Evolutionary conservation across 192 early-diverging fungal species (phyloP).

Genomic region (Paraglomus brasilianum): DNA sequence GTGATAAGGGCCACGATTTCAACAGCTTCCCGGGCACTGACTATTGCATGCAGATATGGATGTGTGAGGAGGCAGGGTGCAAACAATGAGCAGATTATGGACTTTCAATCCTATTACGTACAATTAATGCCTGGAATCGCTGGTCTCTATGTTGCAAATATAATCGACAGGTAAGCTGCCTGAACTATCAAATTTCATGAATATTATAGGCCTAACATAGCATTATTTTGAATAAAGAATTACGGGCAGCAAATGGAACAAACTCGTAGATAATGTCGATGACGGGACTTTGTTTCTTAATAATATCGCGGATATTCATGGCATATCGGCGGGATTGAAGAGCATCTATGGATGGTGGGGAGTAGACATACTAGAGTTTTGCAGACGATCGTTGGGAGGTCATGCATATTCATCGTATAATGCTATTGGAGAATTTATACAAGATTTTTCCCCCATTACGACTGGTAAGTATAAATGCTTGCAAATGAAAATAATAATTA

Average conservation of each 20-base stretch:
- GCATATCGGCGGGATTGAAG: slow-evolving; percentile 58
- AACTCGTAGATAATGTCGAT: background rate
- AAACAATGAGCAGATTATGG: slow-evolving; percentile 63
- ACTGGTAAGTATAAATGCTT: slow-evolving; percentile 36
- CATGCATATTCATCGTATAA: slow-evolving; percentile 70
- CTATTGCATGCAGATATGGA: slow-evolving; percentile 61
- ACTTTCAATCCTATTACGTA: slow-evolving; percentile 64
- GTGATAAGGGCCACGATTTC: slow-evolving; percentile 43
- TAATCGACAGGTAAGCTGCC: slow-evolving; percentile 37
- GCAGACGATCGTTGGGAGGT: slow-evolving; percentile 58
- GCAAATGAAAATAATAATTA: too few species aligned
- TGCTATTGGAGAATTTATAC: slow-evolving; percentile 57
- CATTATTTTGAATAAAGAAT: slow-evolving; percentile 16
- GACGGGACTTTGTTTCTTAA: slow-evolving; percentile 34
- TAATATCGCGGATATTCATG: slow-evolving; percentile 55
- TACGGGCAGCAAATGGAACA: slow-evolving; percentile 35
- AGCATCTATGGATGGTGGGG: slow-evolving; percentile 50
- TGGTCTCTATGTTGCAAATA: slow-evolving; percentile 48
- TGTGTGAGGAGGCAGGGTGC: slow-evolving; percentile 60
- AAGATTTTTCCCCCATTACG: slow-evolving; percentile 62
- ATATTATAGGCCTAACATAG: background rate
- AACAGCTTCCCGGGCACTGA: slow-evolving; percentile 50
- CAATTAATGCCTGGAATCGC: slow-evolving; percentile 57
- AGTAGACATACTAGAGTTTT: slow-evolving; percentile 49
- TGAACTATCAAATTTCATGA: background rate